These are phyloP conservation scores for Vanderwaltozyma polyspora DNA, from an alignment of 805 yeast genomes.

Conservation along the genomic window DNA sequence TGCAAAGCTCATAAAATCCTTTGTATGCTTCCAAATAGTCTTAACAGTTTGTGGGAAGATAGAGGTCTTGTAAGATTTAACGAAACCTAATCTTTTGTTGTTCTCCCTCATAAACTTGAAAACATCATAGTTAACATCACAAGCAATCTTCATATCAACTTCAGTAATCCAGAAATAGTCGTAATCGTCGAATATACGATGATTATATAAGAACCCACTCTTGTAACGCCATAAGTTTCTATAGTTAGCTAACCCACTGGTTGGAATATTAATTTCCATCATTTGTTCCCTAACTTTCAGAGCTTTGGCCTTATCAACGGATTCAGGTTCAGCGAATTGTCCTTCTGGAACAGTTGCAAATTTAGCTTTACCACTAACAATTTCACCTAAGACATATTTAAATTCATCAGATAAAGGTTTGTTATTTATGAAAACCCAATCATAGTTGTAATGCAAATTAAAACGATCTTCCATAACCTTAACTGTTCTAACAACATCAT, in stretches of 20 bases:
- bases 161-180: conserved; percentile 75
- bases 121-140: conserved; percentile 64
- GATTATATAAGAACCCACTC: conserved; percentile 49
- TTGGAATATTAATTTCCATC: conserved; percentile 38
- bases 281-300: conserved; percentile 32
- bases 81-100: conserved; percentile 62
- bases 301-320: conserved; percentile 38
- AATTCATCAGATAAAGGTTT: conserved; percentile 48
- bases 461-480: conserved; percentile 49
- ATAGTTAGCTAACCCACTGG: conserved; percentile 50
- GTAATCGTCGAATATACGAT: conserved; percentile 50
- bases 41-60: conserved; percentile 49
- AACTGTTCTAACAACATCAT: conserved; percentile 30
- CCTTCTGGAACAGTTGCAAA: conserved; percentile 34
- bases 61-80: conserved; percentile 59
- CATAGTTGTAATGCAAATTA: conserved; percentile 60
- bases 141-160: conserved; percentile 42
- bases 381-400: conserved; percentile 31
- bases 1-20: conserved; percentile 42
- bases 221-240: conserved; percentile 81
- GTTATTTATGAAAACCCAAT: conserved; percentile 71
- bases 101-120: conserved; percentile 65
- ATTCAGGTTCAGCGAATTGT: conserved; percentile 48
- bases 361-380: conserved; percentile 33
- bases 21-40: conserved; percentile 58